Evolutionary conservation across 331 rosid species (phyloP), one percentile per base, ranked within the genome.

Genomic region (Malus hybrid): DNA sequence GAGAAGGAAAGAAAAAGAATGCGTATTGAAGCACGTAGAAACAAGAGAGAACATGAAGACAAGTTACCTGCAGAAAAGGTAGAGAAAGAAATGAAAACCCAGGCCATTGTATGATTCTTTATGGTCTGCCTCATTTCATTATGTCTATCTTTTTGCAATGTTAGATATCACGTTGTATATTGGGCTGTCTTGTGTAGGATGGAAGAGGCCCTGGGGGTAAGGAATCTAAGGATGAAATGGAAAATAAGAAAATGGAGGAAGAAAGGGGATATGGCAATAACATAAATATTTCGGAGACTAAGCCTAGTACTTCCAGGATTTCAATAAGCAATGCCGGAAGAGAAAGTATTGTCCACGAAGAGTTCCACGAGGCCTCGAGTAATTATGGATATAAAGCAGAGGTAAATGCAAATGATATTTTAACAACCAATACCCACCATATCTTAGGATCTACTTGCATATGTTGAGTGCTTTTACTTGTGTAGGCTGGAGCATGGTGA

Each of bases 1-100:
- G 96, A 90, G 78, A 92, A 82, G 86, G 96, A 89, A 74, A 88
- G 86, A 77, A 95, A 95, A 80, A 87, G 88, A 68, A 85, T 83
- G 81, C 93, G 91, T 62, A 68, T 87, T 65, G 96, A 95, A 60
- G 75, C 76, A 33, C 84, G 86, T 81, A 85, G 82, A 79, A 88
- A 83, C 71, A 87, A 79, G 77, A 85, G 79, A 76, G 98, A 87
- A 78, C 84, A 75, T 22, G 89, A 75, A 67, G 80, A 83, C 71
- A 90, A 89, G 82, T 69, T 74, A 71, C 82, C 59, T 27, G 82
- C 87, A 20, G 88, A 87, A 79, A 92, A 88, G 80, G 89, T 86
- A 70, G 85, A 85, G 70, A 85, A 68, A 81, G 78, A 80, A 63
- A 27, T 33, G 28, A 82, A 82, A 75, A n/a, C 39, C 80, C 86